phyloP scores from a whole-genome alignment of 441 rosid species.

The Erysimum pusillum region DNA sequence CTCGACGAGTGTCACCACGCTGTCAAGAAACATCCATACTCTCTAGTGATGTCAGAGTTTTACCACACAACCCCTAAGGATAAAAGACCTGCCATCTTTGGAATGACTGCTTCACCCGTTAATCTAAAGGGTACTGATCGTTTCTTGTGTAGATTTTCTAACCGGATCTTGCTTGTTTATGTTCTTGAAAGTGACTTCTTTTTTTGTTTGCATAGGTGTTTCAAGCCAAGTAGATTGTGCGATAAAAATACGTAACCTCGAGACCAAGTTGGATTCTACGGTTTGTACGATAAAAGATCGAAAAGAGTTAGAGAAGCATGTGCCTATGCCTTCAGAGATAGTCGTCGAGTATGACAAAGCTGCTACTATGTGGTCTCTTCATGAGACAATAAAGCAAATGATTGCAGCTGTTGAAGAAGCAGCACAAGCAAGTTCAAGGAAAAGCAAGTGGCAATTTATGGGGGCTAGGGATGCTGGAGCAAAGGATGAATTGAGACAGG shows the following conservation, averaged over 20 bases:
- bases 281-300: constrained; percentile 97
- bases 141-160: constrained; percentile 19
- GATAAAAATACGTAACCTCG: constrained; percentile 95
- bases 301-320: constrained; percentile 97
- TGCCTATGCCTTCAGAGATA: constrained; percentile 95
- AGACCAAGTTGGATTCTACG: constrained; percentile 91
- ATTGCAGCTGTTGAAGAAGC: constrained; percentile 93
- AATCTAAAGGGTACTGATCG: constrained; percentile 82
- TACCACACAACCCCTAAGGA: constrained; percentile 94
- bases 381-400: constrained; percentile 93
- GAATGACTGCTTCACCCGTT: constrained; percentile 99
- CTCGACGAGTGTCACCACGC: constrained; percentile 99
- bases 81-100: constrained; percentile 94
- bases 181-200: neutral
- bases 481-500: constrained; percentile 94
- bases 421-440: constrained; percentile 86
- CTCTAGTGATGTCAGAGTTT: constrained; percentile 98
- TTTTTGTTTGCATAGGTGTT: constrained; percentile 68
- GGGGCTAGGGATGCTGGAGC: constrained; percentile 99
- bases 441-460: constrained; percentile 99
- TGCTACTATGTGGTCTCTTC: constrained; percentile 95
- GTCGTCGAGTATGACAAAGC: constrained; percentile 98
- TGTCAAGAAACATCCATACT: constrained; percentile 99
- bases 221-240: constrained; percentile 99
- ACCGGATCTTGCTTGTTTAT: constrained; percentile 18